phyloP scores from a whole-genome alignment of 257 asterid species.

The Solanum ahanhuiri region DNA sequence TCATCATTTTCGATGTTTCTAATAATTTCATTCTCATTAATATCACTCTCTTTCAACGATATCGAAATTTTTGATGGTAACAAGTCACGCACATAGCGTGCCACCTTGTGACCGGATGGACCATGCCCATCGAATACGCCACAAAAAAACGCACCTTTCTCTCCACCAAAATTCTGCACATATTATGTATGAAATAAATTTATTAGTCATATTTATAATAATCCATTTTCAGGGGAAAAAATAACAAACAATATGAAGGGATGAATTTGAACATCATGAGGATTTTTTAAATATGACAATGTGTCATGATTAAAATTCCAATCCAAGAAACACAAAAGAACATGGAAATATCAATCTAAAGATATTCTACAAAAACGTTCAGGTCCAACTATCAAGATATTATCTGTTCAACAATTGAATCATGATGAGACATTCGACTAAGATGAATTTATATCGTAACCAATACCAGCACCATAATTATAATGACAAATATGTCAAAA shows the following conservation, averaged over 20 bases:
- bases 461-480: background rate
- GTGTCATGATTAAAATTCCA: background rate
- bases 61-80: conserved; percentile 63
- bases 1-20: background rate
- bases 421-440: background rate
- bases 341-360: background rate
- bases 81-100: conserved; percentile 49
- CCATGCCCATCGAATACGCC: conserved; percentile 94
- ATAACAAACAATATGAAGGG: background rate
- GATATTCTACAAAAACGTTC: too few relatives aligned
- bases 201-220: too few relatives aligned
- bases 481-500: background rate
- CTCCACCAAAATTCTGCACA: conserved; percentile 57
- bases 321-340: background rate
- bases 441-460: background rate
- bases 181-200: background rate
- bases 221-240: too few relatives aligned
- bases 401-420: background rate
- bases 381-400: background rate
- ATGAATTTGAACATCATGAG: background rate
- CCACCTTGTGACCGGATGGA: conserved; percentile 78
- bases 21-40: background rate
- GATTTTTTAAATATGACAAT: background rate
- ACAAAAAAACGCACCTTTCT: conserved; percentile 53
- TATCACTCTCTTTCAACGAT: conserved; percentile 10